A percentile compares a stretch with the other conserved stretches of the same genome.
Evolutionary conservation across 306 rosid genomes (phyloP).

Genomic region (Rubus parviflorus): DNA sequence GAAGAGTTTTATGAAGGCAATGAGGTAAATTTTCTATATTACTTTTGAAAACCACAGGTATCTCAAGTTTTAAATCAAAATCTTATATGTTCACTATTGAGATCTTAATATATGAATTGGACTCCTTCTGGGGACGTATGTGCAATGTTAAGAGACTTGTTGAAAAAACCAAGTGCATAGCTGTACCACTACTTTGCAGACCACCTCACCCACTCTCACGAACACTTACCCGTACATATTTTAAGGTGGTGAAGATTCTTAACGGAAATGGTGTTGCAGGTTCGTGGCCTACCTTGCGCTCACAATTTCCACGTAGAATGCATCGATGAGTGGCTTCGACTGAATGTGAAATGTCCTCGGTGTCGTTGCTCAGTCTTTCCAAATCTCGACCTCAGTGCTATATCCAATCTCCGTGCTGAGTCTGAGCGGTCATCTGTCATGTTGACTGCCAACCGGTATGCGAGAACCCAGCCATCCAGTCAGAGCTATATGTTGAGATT

Average conservation of each 20-base stretch:
- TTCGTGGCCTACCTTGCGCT: conserved; percentile 97
- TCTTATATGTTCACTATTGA: background rate
- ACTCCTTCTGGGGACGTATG: background rate
- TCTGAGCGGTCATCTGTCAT: conserved; percentile 71
- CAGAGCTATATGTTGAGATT: conserved; percentile 82
- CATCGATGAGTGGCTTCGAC: conserved; percentile 98
- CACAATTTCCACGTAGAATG: conserved; percentile 98
- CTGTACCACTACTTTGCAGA: background rate
- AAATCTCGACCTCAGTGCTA: conserved; percentile 97
- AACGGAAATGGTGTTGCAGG: conserved; percentile 55
- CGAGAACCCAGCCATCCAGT: conserved; percentile 74
- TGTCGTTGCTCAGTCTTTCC: conserved; percentile 99
- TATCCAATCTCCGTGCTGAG: conserved; percentile 85
- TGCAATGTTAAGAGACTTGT: background rate
- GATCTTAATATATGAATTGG: background rate
- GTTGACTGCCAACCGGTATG: conserved; percentile 69
- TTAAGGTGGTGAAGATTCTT: conserved; percentile 23
- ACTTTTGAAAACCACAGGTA: background rate
- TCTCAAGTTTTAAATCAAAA: background rate
- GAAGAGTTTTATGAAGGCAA: conserved; percentile 93
- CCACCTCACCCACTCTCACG: background rate
- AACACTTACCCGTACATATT: background rate
- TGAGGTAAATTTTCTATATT: conserved; percentile 54
- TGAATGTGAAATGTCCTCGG: conserved; percentile 97
- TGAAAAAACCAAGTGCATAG: conserved; percentile 11